A percentile compares a stretch with the other conserved stretches of the same genome.
These are phyloP conservation scores for Leucosporidium creatinivorum DNA, from an alignment of 768 basidiomycete genomes.

Conservation along the genomic window DNA sequence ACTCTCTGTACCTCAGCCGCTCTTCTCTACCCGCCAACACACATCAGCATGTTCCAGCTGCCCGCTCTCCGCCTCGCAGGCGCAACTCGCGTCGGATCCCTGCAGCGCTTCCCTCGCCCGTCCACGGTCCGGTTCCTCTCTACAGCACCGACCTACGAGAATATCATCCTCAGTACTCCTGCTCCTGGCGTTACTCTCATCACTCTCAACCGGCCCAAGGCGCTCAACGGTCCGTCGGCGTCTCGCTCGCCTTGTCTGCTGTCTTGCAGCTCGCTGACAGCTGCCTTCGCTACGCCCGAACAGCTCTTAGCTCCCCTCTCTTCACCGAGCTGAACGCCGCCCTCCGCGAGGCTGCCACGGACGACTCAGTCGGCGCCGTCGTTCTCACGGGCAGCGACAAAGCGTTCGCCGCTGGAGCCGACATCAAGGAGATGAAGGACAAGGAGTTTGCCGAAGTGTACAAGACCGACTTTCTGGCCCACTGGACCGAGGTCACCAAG, in stretches of 20 bases:
- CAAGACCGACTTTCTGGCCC: conserved; percentile 67
- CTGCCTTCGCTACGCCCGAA: neutral
- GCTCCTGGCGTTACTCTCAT: conserved; percentile 50
- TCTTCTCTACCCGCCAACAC: neutral
- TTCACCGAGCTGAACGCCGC: conserved; percentile 76
- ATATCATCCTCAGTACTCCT: conserved; percentile 34
- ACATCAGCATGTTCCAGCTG: neutral
- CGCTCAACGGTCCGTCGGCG: conserved; percentile 45
- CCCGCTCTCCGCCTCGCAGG: conserved; percentile 6
- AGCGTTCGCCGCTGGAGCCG: conserved; percentile 93
- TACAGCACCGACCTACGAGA: conserved; percentile 17
- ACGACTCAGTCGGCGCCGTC: conserved; percentile 67
- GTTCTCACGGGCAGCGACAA: conserved; percentile 86
- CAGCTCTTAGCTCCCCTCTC: conserved; percentile 68
- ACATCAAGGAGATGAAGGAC: conserved; percentile 99
- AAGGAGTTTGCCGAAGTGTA: conserved; percentile 84
- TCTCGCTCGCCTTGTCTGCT: neutral
- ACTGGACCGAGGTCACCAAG: conserved; percentile 66
- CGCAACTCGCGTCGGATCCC: neutral
- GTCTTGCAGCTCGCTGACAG: too few species aligned
- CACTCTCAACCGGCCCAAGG: conserved; percentile 81
- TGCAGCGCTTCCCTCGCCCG: conserved; percentile 1
- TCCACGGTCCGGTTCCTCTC: conserved; percentile 11
- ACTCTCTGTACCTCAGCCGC: neutral
- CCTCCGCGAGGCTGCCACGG: conserved; percentile 60